These are phyloP conservation scores for Amanita subjunquillea DNA, from an alignment of 768 basidiomycete genomes.

Conservation along the genomic window DNA sequence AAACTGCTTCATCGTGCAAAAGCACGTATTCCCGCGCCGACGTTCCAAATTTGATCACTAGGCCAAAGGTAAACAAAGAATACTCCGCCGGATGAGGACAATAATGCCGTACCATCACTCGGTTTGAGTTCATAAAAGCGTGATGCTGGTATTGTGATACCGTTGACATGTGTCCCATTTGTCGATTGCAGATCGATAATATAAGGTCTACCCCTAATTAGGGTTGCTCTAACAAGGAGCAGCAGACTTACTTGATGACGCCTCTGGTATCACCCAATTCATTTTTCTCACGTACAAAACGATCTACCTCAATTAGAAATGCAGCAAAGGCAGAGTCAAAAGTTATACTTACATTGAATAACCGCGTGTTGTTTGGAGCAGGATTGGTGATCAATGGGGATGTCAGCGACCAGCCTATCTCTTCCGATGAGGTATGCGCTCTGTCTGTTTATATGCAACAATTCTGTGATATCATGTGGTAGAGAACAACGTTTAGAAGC, in stretches of 20 bases:
- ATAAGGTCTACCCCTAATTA: constrained; percentile 56
- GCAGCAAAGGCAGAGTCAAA: constrained; percentile 5
- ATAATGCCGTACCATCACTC: constrained; percentile 54
- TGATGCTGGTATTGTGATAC: constrained; percentile 71
- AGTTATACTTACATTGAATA: constrained; percentile 63
- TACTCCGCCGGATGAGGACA: constrained; percentile 1
- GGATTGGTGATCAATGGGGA: constrained; percentile 90
- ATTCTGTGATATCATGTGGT: constrained; percentile 36
- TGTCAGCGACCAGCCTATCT: constrained; percentile 78
- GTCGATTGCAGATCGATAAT: constrained; percentile 99
- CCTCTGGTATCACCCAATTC: constrained; percentile 75
- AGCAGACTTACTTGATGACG: constrained; percentile 64
- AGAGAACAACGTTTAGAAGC: neutral
- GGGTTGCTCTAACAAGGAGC: neutral
- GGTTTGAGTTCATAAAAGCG: constrained; percentile 79
- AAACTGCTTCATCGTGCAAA: constrained; percentile 65
- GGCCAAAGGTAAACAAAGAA: neutral
- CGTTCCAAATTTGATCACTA: constrained; percentile 81
- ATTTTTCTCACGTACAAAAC: constrained; percentile 78
- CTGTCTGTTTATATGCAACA: constrained; percentile 88
- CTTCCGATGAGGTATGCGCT: constrained; percentile 92
- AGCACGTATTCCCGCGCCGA: constrained; percentile 80
- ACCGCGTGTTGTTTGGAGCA: constrained; percentile 98
- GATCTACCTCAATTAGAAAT: constrained; percentile 34
- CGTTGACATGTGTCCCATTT: constrained; percentile 90